A percentile compares a stretch with the other conserved stretches of the same genome.
Conservation (phyloP, 805 yeast genomes). For the Yarrowia sp. region DNA sequence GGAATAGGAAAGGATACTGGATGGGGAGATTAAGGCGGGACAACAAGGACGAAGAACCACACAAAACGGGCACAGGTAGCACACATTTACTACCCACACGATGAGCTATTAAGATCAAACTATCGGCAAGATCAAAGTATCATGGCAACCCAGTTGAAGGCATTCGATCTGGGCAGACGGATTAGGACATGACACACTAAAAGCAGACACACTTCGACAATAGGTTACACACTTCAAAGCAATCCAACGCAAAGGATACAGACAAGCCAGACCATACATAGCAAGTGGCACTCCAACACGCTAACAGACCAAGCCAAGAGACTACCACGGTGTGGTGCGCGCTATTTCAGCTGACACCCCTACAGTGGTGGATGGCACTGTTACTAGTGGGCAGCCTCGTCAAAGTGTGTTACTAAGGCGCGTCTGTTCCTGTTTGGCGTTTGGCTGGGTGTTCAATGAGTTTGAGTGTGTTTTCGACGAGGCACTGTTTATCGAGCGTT, state of each 20-base stretch:
- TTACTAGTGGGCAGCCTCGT: no score
- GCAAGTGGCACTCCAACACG: not conserved
- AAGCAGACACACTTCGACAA: not conserved
- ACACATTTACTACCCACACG: no score
- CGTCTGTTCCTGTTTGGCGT: no score
- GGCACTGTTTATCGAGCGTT: no score
- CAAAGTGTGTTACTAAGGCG: no score
- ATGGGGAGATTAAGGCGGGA: no score
- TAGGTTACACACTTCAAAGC: not conserved
- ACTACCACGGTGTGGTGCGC: not conserved
- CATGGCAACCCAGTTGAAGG: not conserved
- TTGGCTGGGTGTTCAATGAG: no score
- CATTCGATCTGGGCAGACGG: not conserved
- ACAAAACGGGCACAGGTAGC: not conserved
- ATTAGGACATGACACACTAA: not conserved
- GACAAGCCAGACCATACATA: not conserved
- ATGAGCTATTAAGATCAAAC: conserved; percentile 1
- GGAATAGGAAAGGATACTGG: no score
- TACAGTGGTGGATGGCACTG: not conserved
- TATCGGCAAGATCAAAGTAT: not conserved
- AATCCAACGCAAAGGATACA: not conserved
- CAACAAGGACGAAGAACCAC: not conserved
- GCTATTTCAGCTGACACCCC: not conserved
- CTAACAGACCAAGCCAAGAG: not conserved
- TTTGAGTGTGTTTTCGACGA: no score